A percentile compares a stretch with the other conserved stretches of the same genome.
Conservation (phyloP, 179 eudicot genomes). For the Actinidia chinensis region DNA sequence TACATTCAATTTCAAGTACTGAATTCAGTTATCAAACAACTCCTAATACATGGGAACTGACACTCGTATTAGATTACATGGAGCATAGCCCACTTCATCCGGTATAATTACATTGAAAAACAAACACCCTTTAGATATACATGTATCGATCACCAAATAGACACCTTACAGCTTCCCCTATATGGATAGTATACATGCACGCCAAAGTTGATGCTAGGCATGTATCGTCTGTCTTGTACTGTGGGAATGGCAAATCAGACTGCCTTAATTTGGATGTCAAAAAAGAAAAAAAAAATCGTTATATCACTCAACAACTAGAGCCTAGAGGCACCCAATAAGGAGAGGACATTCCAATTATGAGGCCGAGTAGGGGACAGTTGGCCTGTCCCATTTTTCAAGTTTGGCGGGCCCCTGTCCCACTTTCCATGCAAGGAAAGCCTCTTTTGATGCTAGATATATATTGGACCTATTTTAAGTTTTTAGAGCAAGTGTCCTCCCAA, state of each 20-base stretch:
- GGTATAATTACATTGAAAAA: too few relatives aligned
- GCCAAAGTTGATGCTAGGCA: neutral
- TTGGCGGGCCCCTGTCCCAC: neutral
- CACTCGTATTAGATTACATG: too few relatives aligned
- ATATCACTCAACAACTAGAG: neutral
- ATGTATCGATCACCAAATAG: too few relatives aligned
- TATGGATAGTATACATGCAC: neutral
- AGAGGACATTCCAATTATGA: neutral
- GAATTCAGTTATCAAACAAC: too few relatives aligned
- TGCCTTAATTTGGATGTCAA: too few relatives aligned
- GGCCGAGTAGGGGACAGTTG: constrained; percentile 1
- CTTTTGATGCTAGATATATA: neutral
- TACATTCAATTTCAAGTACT: too few relatives aligned
- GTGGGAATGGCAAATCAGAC: too few relatives aligned
- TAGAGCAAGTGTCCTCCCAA: neutral
- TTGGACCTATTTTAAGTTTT: neutral
- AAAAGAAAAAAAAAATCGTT: too few relatives aligned
- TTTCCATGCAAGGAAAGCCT: constrained; percentile 3
- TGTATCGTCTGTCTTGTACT: neutral
- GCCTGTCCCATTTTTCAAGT: neutral
- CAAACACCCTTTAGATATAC: too few relatives aligned
- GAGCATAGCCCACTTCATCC: too few relatives aligned
- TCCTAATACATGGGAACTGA: too few relatives aligned
- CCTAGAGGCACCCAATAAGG: neutral
- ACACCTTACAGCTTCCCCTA: too few relatives aligned